Evolutionary conservation across 164 flowering plant species (phyloP), one percentile per base, ranked within the genome.

Genomic region (Macadamia tetraphylla): DNA sequence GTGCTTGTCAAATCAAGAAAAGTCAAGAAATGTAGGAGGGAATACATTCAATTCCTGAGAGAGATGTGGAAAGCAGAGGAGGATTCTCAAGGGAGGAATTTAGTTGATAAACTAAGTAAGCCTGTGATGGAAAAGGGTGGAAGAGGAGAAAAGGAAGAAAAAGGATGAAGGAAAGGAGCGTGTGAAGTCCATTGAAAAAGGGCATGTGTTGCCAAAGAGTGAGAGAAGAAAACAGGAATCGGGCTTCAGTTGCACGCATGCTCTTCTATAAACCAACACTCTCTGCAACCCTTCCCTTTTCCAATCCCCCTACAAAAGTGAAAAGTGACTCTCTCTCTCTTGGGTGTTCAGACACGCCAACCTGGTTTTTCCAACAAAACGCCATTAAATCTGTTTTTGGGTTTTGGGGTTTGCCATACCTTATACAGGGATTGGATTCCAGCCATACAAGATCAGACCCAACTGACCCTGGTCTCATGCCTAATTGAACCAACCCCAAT

Each of bases 201-300:
- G 57, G 18, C 18, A 5, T 11, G 17, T 53, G 17, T 6, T 17
- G 13, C 18, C 18, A 17, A 11, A 53, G 6, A 4, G 18, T 10
- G 57, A 14, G 57, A 53, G 23, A 53, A 17, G 6, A 53, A 53
- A 6, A 53, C 57, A 53, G 6, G 57, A 53, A 17, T 11, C 14
- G 57, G 57, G 57, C 57, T 53, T 53, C 6, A 53, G 57, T 53
- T 53, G 57, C 17, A 53, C 57, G 57, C 57, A 53, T 53, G 57
- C 57, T 14, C 57, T 53, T 17, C 57, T 15, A 53, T n/a, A 53
- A 14, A 53, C 57, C 17, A 53, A 53, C 57, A 53, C 17, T 14
- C 6, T 17, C 57, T 17, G 14, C 18, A 53, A 2, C 57, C 15
- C 57, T 53, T 46, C 0, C 51, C 13, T 2, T 46, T 46, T 46